Base-by-base conservation (phyloP, 2,329 filamentous ascomycete genomes). In the Fulvia fulva region DNA sequence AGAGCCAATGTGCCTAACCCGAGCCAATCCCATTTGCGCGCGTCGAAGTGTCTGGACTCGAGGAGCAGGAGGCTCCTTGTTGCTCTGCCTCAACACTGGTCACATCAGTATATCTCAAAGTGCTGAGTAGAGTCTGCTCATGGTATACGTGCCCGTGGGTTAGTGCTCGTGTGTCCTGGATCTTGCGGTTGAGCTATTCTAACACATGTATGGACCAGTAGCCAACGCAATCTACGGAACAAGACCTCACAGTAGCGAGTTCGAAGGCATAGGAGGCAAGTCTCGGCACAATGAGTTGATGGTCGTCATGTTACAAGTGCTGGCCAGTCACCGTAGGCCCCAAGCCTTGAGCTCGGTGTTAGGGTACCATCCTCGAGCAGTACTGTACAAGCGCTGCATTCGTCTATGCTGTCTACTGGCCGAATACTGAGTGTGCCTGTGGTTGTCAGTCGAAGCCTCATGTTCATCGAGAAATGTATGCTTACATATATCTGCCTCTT, bases 401-500 rank as follows among this genome's bases (percentile, higher is more conserved):
- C 53, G 26, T 55, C 22, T 37, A 49, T 22, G 1, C 8, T 26
- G 45, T 53, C 41, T 56, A 59, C 49, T 59, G 57, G 14, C 57
- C 57, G 23, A 55, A 59, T 30, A 59, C 52, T 7, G 57, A 59
- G 41, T 59, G 52, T 47, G 57, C 57, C 57, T 56, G 41, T 4
- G 19, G 8, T 8, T 25, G 12, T 28, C 19, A 55, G 26, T n/a
- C 14, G 32, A 51, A 28, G 21, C 32, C 28, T 26, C 14, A 12
- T 8, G 21, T 16, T 47, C 41, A 22, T 23, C 6, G 14, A 51
- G 6, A 12, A 6, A 45, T 23, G 8, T 21, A 21, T 30, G 25
- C 58, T 58, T 49, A 59, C 60, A 61, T 67, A 67, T 57, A 75
- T 80, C 69, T 80, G 77, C 70, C 69, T 70, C 67, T 74, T 76